Conservation (phyloP, 768 basidiomycete species). For the Termitomyces sp. region DNA sequence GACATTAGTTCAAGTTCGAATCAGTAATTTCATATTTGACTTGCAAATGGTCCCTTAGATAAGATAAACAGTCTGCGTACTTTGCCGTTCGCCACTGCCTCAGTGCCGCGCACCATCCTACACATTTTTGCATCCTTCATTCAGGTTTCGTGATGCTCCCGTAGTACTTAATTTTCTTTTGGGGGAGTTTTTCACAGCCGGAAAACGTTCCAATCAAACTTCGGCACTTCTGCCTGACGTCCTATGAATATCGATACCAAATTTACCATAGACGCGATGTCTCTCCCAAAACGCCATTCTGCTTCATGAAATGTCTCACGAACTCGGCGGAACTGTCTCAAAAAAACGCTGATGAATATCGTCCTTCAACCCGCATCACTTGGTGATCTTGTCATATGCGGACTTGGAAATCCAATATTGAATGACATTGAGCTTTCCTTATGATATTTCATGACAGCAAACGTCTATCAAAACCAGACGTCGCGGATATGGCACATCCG, state of each 20-base stretch:
- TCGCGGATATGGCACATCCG: background rate
- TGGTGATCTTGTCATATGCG: too few relatives aligned
- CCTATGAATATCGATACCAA: background rate
- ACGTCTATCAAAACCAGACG: background rate
- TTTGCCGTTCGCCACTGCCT: background rate
- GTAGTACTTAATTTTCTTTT: too few relatives aligned
- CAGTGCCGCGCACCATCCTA: background rate
- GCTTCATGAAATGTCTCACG: background rate
- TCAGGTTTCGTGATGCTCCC: background rate
- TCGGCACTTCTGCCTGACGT: background rate
- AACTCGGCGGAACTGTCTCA: background rate
- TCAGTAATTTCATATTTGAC: background rate
- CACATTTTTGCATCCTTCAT: background rate
- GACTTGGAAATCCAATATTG: too few relatives aligned
- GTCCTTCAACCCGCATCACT: too few relatives aligned
- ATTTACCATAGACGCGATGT: too few relatives aligned
- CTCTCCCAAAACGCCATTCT: background rate
- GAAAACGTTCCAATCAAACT: background rate
- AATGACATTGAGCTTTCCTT: too few relatives aligned
- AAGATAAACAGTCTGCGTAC: background rate
- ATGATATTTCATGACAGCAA: background rate
- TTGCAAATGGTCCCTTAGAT: background rate
- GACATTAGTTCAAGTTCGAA: slow-evolving; percentile 8
- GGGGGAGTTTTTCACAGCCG: too few relatives aligned
- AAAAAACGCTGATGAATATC: background rate